Percentiles rank a stretch among this genome's conserved stretches.
phyloP scores from a whole-genome alignment of 2,329 filamentous ascomycete genomes.

The Trichoderma sp. region DNA sequence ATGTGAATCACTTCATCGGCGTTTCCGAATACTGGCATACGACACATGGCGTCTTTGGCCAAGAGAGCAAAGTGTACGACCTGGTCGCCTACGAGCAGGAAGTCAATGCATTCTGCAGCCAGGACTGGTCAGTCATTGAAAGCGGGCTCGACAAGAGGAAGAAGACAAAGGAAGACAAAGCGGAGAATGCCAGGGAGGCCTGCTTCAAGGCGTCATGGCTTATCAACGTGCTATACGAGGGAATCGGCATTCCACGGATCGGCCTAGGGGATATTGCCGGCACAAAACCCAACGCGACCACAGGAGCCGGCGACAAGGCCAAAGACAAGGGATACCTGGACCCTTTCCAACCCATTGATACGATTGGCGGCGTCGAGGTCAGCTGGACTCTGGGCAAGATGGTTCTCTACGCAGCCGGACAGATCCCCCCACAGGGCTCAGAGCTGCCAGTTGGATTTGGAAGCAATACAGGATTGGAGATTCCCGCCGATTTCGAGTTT shows the following conservation, averaged over 20 bases:
- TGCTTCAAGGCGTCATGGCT: conserved; percentile 99
- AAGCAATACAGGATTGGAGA: conserved; percentile 68
- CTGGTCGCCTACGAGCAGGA: conserved; percentile 84
- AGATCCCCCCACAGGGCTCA: conserved; percentile 66
- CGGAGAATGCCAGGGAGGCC: conserved; percentile 78
- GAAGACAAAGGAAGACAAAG: conserved; percentile 75
- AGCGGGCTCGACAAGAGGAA: conserved; percentile 64
- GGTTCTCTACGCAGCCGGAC: conserved; percentile 89
- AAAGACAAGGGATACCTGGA: conserved; percentile 77
- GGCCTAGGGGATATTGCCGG: conserved; percentile 67
- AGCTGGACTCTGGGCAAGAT: conserved; percentile 98
- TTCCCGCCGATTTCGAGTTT: conserved; percentile 80
- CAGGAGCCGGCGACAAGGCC: conserved; percentile 66
- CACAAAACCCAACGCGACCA: conserved; percentile 68
- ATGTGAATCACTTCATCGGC: conserved; percentile 95
- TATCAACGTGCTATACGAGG: conserved; percentile 93
- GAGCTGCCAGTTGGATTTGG: conserved; percentile 85
- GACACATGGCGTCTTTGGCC: conserved; percentile 88
- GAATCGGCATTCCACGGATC: conserved; percentile 87
- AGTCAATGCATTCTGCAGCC: conserved; percentile 81
- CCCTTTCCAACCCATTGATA: conserved; percentile 89
- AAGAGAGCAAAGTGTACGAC: conserved; percentile 81
- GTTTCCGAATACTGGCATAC: conserved; percentile 99
- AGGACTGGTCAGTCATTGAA: conserved; percentile 78
- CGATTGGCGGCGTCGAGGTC: conserved; percentile 87